Conservation (phyloP, 2,329 filamentous ascomycete genomes). For the Exserohilum turcica region DNA sequence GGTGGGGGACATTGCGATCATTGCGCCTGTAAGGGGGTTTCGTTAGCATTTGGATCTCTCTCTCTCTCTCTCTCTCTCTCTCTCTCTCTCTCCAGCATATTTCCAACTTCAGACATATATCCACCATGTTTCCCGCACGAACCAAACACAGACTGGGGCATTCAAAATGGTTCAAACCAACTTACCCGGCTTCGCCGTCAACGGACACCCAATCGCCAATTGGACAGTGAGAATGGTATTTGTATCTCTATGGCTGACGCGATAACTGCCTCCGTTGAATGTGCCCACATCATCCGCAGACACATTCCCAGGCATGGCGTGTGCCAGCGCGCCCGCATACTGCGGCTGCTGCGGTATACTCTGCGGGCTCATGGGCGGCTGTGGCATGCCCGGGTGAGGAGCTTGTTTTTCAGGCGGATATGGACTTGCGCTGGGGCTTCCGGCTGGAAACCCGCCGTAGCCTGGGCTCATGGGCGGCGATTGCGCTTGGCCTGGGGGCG, state of each 20-base stretch:
- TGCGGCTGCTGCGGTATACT: constrained; percentile 40
- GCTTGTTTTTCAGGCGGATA: constrained; percentile 15
- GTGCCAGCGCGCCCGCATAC: constrained; percentile 25
- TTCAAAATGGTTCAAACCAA: too few relatives aligned
- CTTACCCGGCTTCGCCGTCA: constrained; percentile 76
- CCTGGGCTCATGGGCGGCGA: constrained; percentile 31
- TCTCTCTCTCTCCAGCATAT: too few relatives aligned
- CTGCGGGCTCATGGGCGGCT: constrained; percentile 34
- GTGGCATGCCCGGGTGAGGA: constrained; percentile 26
- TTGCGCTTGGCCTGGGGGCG: constrained; percentile 32
- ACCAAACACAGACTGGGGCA: too few relatives aligned
- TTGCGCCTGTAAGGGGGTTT: constrained; percentile 75
- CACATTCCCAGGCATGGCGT: constrained; percentile 43
- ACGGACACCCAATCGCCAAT: constrained; percentile 83
- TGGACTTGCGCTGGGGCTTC: constrained; percentile 36
- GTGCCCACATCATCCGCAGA: constrained; percentile 85
- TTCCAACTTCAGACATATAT: too few relatives aligned
- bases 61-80: too few relatives aligned
- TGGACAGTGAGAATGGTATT: constrained; percentile 91
- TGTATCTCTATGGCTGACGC: constrained; percentile 88
- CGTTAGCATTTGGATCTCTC: too few relatives aligned
- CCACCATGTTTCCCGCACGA: too few relatives aligned
- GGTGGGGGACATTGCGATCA: constrained; percentile 94
- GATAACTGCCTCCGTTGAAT: constrained; percentile 94
- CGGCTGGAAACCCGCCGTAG: constrained; percentile 28